Evolutionary conservation across 1,284 basidiomycete species (phyloP), one percentile per base, ranked within the genome.

Genomic region (Leccinum subspadiceum): DNA sequence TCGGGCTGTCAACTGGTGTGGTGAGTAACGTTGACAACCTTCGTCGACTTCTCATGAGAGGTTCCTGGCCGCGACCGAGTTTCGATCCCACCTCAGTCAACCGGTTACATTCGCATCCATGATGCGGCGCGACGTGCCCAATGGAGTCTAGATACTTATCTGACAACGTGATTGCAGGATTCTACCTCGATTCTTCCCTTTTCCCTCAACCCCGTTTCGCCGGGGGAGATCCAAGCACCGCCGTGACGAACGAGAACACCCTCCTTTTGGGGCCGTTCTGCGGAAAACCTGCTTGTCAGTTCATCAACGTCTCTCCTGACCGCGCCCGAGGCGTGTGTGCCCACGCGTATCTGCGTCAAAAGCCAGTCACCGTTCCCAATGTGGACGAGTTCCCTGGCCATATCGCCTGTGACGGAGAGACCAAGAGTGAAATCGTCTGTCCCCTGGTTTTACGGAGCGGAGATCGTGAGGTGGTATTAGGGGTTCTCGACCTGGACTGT

Each of bases 271-370:
- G 90, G 0, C 93, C 94, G 0, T 96, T 94, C 75, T 89, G 86
- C 65, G 94, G 94, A 53, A 92, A 89, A 65, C 94, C 93, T 1
- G 93, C 94, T 0, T 96, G 93, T 72, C 90, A 93, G 64, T 84
- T 84, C 65, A 94, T 96, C 72, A 79, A 81, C 59, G 78, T 84
- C 35, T 71, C 79, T 2, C 79, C 81, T 1, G 83, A 80, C 2
- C 84, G 81, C 59, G 78, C 81, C 9, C 79, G 80, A 15, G 93
- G 93, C 22, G 93, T 96, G 4, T 95, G 93, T 70, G 91, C 92
- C 2, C 87, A 87, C 62, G 88, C 90, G 5, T 95, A 84, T 71
- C 64, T 86, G 9, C 78, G 78, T 57, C 73, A 73, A 50, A 67
- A 79, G 63, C 84, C 86, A 0, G 60, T 92, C 1, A 68, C 94